Conservation (phyloP, 192 early-diverging fungal species). For the Rhizoclosmatium sp. region DNA sequence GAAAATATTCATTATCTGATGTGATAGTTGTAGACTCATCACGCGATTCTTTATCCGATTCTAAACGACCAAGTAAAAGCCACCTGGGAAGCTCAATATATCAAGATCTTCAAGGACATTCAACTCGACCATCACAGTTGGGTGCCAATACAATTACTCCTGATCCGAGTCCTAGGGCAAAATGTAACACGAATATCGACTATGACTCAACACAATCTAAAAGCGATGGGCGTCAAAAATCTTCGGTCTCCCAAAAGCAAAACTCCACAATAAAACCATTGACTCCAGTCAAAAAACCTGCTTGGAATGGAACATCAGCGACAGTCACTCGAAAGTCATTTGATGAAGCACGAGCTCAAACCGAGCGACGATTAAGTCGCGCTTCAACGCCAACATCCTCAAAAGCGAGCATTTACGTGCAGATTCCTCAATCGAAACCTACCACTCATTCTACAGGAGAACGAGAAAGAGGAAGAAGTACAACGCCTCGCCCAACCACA, state of each 20-base stretch:
- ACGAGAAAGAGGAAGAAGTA: not conserved
- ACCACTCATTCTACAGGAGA: not conserved
- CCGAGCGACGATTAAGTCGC: not conserved
- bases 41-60: too few species aligned
- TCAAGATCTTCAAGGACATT: too few species aligned
- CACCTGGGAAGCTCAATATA: too few species aligned
- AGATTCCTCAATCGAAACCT: not conserved
- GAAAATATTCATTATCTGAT: too few species aligned
- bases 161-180: too few species aligned
- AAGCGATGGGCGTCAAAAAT: not conserved
- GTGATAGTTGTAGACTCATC: too few species aligned
- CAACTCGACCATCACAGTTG: too few species aligned
- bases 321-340: not conserved
- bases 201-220: too few species aligned
- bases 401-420: not conserved
- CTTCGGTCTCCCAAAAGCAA: not conserved
- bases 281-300: not conserved
- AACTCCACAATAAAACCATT: not conserved
- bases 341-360: not conserved
- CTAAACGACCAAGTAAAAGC: too few species aligned
- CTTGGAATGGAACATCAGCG: not conserved
- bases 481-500: not conserved
- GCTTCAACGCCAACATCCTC: not conserved
- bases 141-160: too few species aligned
- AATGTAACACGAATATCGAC: too few species aligned